These are phyloP conservation scores for Moringa oleifera DNA, from an alignment of 345 rosid species.

Conservation along the genomic window DNA sequence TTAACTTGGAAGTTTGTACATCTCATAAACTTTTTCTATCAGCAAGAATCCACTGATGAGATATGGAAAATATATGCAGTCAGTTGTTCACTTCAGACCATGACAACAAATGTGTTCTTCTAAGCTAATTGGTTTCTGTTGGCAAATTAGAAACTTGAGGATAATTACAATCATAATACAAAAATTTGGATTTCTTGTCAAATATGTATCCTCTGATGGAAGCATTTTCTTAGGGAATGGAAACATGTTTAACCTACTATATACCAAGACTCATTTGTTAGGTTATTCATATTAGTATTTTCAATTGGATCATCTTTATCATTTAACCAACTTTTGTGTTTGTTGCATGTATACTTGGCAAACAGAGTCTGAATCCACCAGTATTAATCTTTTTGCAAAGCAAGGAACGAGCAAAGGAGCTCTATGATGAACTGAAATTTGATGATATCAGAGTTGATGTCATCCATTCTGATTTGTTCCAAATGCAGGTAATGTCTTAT, in stretches of 20 bases:
- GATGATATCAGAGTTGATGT: slow-evolving; percentile 75
- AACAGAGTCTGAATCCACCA: slow-evolving; percentile 91
- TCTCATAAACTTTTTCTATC: not conserved
- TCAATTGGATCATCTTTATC: slow-evolving; percentile 10
- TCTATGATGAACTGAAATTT: slow-evolving; percentile 66
- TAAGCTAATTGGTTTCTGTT: not conserved
- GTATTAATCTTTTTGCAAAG: slow-evolving; percentile 88
- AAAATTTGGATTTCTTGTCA: not conserved
- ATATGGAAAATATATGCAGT: not conserved
- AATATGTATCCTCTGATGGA: not conserved
- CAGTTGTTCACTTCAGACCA: no score
- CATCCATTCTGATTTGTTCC: slow-evolving; percentile 76
- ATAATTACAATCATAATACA: not conserved
- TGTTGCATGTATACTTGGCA: slow-evolving; percentile 28
- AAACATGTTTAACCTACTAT: not conserved
- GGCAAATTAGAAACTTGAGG: not conserved
- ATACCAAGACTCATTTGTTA: not conserved
- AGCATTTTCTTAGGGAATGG: no score
- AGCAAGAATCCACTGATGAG: not conserved
- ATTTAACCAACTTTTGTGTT: slow-evolving; percentile 21
- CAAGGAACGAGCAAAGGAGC: slow-evolving; percentile 86
- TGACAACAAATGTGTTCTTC: no score
- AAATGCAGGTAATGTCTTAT: slow-evolving; percentile 53
- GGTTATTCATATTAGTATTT: not conserved
- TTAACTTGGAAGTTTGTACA: not conserved